Evolutionary conservation across 441 rosid genomes (phyloP).

Genomic region (Biscutella auriculata): DNA sequence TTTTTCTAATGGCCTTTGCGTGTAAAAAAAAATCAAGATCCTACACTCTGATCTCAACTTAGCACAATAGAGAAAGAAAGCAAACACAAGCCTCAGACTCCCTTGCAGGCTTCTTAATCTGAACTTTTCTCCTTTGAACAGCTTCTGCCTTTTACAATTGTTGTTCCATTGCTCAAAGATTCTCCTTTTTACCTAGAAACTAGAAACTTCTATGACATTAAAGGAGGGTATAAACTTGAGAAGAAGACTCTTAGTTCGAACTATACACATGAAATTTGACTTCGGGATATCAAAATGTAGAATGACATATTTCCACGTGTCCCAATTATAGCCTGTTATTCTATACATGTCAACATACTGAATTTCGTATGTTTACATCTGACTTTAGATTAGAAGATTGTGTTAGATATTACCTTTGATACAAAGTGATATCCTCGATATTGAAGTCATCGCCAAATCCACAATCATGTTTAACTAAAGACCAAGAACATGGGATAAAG

Average conservation of each 20-base stretch:
- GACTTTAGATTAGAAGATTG: too few species aligned
- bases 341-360: too few species aligned
- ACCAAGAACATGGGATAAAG: constrained; percentile 6
- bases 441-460: constrained; percentile 77
- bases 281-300: too few species aligned
- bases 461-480: constrained; percentile 78
- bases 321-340: too few species aligned
- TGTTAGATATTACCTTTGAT: constrained; percentile 33
- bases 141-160: constrained; percentile 85
- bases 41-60: neutral
- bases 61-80: neutral
- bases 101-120: constrained; percentile 79
- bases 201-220: too few species aligned
- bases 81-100: constrained; percentile 63
- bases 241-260: too few species aligned
- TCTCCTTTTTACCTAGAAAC: constrained; percentile 83
- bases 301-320: too few species aligned
- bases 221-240: too few species aligned
- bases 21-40: constrained; percentile 21
- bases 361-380: too few species aligned
- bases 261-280: too few species aligned
- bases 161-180: constrained; percentile 69
- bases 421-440: constrained; percentile 54
- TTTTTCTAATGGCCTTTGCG: constrained; percentile 89
- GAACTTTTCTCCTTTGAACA: constrained; percentile 79